A percentile compares a stretch with the other conserved stretches of the same genome.
These are phyloP conservation scores for Aspergillus nanangensis DNA, from an alignment of 495 filamentous ascomycete species.

Conservation along the genomic window DNA sequence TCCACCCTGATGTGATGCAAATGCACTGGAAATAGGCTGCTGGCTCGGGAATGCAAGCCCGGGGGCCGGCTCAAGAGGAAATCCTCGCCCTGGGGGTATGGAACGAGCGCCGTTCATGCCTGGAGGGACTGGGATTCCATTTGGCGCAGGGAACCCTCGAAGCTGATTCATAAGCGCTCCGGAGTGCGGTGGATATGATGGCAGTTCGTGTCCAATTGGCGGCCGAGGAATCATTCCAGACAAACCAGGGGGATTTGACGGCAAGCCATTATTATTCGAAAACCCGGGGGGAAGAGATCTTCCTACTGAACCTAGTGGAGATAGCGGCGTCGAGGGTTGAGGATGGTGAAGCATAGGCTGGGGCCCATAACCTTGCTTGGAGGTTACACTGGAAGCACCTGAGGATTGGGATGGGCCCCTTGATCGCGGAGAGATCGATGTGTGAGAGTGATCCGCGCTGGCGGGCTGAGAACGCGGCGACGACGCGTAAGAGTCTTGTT, in stretches of 20 bases:
- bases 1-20: conserved; percentile 27
- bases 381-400: conserved; percentile 22
- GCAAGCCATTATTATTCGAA: conserved; percentile 40
- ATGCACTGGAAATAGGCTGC: conserved; percentile 28
- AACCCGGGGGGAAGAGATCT: conserved; percentile 50
- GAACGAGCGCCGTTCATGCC: conserved; percentile 56
- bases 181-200: conserved; percentile 51
- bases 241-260: conserved; percentile 56
- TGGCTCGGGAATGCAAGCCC: conserved; percentile 31
- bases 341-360: conserved; percentile 44
- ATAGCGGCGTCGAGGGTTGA: conserved; percentile 49
- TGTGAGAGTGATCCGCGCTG: conserved; percentile 33
- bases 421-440: conserved; percentile 40
- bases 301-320: conserved; percentile 43
- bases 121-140: conserved; percentile 54
- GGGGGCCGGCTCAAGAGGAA: conserved; percentile 50
- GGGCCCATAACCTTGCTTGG: conserved; percentile 27
- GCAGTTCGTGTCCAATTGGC: conserved; percentile 43
- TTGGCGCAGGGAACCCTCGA: conserved; percentile 51
- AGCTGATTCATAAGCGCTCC: conserved; percentile 38
- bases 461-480: conserved; percentile 52
- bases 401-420: conserved; percentile 32
- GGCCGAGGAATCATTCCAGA: conserved; percentile 39
- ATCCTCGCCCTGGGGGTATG: conserved; percentile 58
- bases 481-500: conserved; percentile 70